Evolutionary conservation across 306 rosid genomes (phyloP).

Genomic region (Cucumis melo): DNA sequence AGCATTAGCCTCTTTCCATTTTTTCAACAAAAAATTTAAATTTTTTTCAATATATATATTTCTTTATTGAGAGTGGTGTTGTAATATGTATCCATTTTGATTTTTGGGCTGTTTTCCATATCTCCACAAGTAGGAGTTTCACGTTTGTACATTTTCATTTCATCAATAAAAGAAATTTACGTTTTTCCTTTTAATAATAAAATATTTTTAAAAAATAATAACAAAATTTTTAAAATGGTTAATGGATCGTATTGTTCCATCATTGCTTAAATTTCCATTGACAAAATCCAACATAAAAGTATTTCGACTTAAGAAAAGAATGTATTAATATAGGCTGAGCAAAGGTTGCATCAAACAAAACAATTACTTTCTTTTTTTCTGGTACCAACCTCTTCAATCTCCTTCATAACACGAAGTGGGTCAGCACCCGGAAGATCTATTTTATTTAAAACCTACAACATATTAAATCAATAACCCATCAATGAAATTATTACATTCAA

Average conservation of each 20-base stretch:
- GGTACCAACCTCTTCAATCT: slow-evolving; percentile 72
- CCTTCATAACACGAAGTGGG: slow-evolving; percentile 65
- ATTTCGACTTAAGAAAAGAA: not conserved
- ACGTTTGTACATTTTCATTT: no score
- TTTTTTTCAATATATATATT: no score
- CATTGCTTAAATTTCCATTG: not conserved
- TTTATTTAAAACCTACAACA: slow-evolving; percentile 71
- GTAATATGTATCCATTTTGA: not conserved
- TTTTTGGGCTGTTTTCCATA: not conserved
- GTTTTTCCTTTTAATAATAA: no score
- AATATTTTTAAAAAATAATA: no score
- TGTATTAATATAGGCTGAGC: not conserved
- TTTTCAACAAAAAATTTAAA: no score
- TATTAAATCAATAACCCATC: slow-evolving; percentile 8
- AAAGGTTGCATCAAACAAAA: not conserved
- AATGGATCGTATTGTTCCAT: not conserved
- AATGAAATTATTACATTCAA: not conserved
- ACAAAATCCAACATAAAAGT: not conserved
- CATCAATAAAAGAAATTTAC: no score
- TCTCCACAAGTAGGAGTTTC: not conserved
- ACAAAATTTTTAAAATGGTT: no score
- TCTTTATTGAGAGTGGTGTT: not conserved
- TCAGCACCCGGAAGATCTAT: slow-evolving; percentile 98
- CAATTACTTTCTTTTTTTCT: not conserved
- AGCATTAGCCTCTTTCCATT: no score